These are phyloP conservation scores for Galium porrigens DNA, from an alignment of 305 asterid genomes.

Conservation along the genomic window DNA sequence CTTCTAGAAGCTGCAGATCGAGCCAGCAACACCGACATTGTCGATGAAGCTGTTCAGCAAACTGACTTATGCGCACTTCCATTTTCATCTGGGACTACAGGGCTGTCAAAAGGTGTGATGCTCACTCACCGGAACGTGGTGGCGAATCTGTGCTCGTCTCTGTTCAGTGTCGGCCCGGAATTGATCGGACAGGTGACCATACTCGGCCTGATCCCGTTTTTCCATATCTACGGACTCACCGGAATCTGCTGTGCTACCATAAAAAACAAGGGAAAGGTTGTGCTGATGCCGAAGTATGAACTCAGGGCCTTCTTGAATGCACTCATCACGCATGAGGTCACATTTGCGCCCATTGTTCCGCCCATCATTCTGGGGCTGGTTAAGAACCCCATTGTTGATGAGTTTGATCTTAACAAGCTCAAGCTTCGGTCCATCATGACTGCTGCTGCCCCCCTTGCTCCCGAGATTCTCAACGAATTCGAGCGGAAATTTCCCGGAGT, in stretches of 20 bases:
- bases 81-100: slow-evolving; percentile 92
- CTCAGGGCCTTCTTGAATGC: slow-evolving; percentile 50
- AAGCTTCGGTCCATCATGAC: slow-evolving; percentile 68
- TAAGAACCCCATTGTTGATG: slow-evolving; percentile 70
- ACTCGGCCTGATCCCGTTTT: slow-evolving; percentile 76
- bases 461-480: slow-evolving; percentile 56
- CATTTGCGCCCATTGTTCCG: slow-evolving; percentile 76
- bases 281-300: slow-evolving; percentile 75
- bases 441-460: slow-evolving; percentile 94
- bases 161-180: slow-evolving; percentile 76
- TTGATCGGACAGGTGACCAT: slow-evolving; percentile 57
- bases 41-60: slow-evolving; percentile 42
- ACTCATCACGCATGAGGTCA: slow-evolving; percentile 54
- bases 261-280: slow-evolving; percentile 76
- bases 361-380: slow-evolving; percentile 73
- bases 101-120: slow-evolving; percentile 89
- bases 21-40: slow-evolving; percentile 29
- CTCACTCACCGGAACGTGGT: slow-evolving; percentile 69
- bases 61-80: slow-evolving; percentile 81
- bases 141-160: slow-evolving; percentile 75
- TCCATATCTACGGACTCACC: slow-evolving; percentile 71
- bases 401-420: slow-evolving; percentile 57
- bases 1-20: slow-evolving; percentile 78
- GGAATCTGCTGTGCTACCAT: slow-evolving; percentile 87
- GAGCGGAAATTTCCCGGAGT: slow-evolving; percentile 62